Conservation (phyloP, 106 monocot genomes). For the Dactylorhiza incarnata region DNA sequence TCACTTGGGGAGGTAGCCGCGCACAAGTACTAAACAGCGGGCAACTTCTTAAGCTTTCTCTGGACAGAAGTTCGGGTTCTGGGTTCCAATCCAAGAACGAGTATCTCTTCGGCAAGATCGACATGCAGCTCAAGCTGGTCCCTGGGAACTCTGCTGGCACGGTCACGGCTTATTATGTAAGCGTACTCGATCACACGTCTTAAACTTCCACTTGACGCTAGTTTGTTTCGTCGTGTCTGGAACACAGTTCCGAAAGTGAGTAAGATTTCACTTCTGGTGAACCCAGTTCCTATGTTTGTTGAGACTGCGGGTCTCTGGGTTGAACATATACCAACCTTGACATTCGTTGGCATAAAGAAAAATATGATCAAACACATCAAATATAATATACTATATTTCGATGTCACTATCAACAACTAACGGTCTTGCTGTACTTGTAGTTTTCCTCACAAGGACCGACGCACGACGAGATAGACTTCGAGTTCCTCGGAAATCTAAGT, state of each 20-base stretch:
- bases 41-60: conserved; percentile 15
- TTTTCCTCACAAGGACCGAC: conserved; percentile 19
- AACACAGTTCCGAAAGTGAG: no score
- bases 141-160: conserved; percentile 26
- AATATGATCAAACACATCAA: no score
- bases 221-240: no score
- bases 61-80: conserved; percentile 19
- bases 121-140: conserved; percentile 23
- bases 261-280: no score
- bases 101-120: conserved; percentile 23
- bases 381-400: no score
- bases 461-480: conserved; percentile 26
- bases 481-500: conserved; percentile 21
- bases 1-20: conserved; percentile 22
- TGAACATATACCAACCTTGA: no score
- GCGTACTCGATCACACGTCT: background rate
- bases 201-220: no score
- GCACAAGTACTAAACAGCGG: conserved; percentile 15
- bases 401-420: background rate
- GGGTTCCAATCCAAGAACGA: conserved; percentile 23
- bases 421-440: conserved; percentile 1
- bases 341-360: no score
- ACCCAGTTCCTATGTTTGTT: no score
- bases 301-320: no score
- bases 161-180: conserved; percentile 21